These are phyloP conservation scores for Posidonia australis DNA, from an alignment of 106 monocot species.

Conservation along the genomic window DNA sequence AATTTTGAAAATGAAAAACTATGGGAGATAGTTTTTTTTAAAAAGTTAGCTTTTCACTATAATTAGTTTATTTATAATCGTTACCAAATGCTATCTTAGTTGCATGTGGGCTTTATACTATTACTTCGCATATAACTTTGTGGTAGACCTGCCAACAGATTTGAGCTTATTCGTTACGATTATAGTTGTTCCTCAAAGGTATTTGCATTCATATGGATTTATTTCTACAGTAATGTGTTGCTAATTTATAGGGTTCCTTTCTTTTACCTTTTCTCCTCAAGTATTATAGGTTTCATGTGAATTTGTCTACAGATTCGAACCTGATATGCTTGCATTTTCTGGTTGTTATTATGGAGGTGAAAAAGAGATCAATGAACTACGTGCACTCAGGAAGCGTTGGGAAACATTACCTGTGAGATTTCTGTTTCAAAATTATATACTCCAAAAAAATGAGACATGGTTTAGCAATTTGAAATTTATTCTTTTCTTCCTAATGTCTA, in stretches of 20 bases:
- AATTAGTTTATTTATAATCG: too few species aligned
- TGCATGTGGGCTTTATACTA: too few species aligned
- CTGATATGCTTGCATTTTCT: conserved; percentile 29
- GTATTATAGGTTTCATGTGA: neutral
- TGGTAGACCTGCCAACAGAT: too few species aligned
- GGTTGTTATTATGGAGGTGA: conserved; percentile 27
- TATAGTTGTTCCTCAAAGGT: neutral
- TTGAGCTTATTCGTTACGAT: neutral
- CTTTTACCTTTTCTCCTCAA: neutral
- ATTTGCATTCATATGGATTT: neutral
- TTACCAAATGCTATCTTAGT: too few species aligned
- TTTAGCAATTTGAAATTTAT: too few species aligned
- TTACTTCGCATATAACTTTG: too few species aligned
- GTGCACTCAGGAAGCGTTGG: conserved; percentile 33
- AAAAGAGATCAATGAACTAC: conserved; percentile 14
- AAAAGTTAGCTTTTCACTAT: too few species aligned
- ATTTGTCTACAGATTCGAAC: conserved; percentile 15
- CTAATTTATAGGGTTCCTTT: too few species aligned
- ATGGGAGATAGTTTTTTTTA: too few species aligned
- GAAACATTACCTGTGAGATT: conserved; percentile 52
- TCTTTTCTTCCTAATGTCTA: too few species aligned
- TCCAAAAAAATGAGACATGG: too few species aligned
- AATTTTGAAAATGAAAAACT: too few species aligned
- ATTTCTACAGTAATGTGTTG: neutral
- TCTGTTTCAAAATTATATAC: neutral